These are phyloP conservation scores for Emergomyces orientalis DNA, from an alignment of 2,329 filamentous ascomycete genomes.

Conservation along the genomic window DNA sequence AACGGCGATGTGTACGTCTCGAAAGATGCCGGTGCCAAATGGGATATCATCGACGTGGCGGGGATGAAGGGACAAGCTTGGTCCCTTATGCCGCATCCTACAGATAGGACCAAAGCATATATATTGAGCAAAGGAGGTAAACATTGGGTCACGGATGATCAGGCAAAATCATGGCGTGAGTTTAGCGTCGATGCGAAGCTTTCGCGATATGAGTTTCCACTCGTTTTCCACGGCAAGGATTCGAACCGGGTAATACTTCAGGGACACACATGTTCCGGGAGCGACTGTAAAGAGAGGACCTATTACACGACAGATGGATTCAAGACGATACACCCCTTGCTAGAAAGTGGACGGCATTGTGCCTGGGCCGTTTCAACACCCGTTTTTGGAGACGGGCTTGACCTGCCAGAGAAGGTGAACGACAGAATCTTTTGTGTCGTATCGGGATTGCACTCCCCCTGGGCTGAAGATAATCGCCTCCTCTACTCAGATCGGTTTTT, in stretches of 20 bases:
- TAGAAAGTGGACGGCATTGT: slow-evolving; percentile 63
- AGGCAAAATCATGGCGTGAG: slow-evolving; percentile 67
- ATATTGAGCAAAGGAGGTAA: slow-evolving; percentile 58
- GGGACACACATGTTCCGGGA: slow-evolving; percentile 57
- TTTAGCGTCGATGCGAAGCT: slow-evolving; percentile 53
- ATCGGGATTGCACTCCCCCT: slow-evolving; percentile 59
- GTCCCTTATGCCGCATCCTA: slow-evolving; percentile 66
- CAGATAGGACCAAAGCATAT: slow-evolving; percentile 69
- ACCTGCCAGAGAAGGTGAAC: slow-evolving; percentile 54
- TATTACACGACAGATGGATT: slow-evolving; percentile 84
- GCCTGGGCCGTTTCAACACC: slow-evolving; percentile 75
- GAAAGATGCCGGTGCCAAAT: slow-evolving; percentile 67
- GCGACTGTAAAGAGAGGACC: slow-evolving; percentile 53
- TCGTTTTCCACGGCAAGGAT: slow-evolving; percentile 77
- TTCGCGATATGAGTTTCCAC: slow-evolving; percentile 32
- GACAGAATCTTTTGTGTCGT: slow-evolving; percentile 73
- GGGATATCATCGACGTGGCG: slow-evolving; percentile 57
- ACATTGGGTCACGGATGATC: slow-evolving; percentile 78
- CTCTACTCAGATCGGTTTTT: slow-evolving; percentile 81
- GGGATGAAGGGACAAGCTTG: slow-evolving; percentile 42
- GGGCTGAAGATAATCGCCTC: slow-evolving; percentile 65
- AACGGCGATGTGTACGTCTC: slow-evolving; percentile 65
- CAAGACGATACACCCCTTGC: slow-evolving; percentile 55
- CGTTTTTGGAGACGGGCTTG: slow-evolving; percentile 49
- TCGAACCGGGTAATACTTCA: slow-evolving; percentile 80